Percentiles rank a stretch among this genome's conserved stretches.
These are phyloP conservation scores for Canna indica DNA, from an alignment of 176 grass and related monocot genomes.

Conservation along the genomic window DNA sequence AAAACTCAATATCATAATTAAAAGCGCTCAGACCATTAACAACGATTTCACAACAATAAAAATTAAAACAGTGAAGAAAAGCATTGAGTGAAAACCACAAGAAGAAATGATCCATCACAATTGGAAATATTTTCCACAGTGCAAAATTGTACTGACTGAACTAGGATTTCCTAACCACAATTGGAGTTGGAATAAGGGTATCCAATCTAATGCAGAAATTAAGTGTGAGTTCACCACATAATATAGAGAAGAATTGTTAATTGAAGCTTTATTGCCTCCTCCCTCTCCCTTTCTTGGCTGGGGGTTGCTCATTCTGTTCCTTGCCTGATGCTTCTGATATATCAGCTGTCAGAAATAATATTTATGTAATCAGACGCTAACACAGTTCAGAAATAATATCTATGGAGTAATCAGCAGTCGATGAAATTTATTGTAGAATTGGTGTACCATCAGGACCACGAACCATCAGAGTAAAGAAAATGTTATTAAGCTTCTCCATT, in stretches of 20 bases:
- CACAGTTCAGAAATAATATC: not conserved
- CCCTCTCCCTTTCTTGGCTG: constrained; percentile 78
- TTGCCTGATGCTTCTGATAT: constrained; percentile 78
- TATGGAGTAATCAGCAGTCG: not conserved
- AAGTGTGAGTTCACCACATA: too few relatives aligned
- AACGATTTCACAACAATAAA: too few relatives aligned
- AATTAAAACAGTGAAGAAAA: too few relatives aligned
- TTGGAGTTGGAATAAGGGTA: too few relatives aligned
- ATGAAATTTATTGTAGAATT: not conserved
- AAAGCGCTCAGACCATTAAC: too few relatives aligned
- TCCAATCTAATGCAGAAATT: too few relatives aligned
- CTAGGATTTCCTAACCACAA: too few relatives aligned
- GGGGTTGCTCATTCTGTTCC: constrained; percentile 77
- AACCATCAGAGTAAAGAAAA: constrained; percentile 89
- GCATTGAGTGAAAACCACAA: too few relatives aligned
- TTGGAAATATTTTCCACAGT: too few relatives aligned
- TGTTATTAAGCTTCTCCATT: constrained; percentile 95
- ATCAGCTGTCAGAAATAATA: constrained; percentile 47
- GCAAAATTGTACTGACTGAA: too few relatives aligned
- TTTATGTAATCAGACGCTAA: not conserved
- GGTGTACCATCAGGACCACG: constrained; percentile 75
- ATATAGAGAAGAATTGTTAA: not conserved
- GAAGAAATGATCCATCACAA: too few relatives aligned
- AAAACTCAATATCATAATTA: too few relatives aligned
- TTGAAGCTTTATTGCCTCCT: constrained; percentile 50